These are phyloP conservation scores for Ogataea neopini DNA, from an alignment of 805 yeast genomes.

Conservation along the genomic window DNA sequence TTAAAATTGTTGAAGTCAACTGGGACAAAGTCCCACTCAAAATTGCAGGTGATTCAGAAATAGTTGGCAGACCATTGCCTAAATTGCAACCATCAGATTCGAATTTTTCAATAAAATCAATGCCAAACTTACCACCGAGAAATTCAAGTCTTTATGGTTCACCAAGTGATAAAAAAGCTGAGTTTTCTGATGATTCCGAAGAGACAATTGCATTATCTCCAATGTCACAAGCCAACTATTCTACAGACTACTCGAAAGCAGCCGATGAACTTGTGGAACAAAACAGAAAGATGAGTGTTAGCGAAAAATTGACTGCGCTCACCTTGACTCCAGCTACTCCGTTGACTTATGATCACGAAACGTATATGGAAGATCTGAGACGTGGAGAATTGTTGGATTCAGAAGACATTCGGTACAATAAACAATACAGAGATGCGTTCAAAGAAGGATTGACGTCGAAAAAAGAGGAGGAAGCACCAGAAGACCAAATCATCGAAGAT, in stretches of 20 bases:
- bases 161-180: conserved; percentile 20
- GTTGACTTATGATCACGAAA: conserved; percentile 30
- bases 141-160: conserved; percentile 18
- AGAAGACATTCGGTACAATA: conserved; percentile 18
- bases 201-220: conserved; percentile 31
- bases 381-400: conserved; percentile 24
- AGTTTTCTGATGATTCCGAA: conserved; percentile 33
- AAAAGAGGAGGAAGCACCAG: conserved; percentile 15
- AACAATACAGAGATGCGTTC: conserved; percentile 14
- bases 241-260: conserved; percentile 21
- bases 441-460: conserved; percentile 16
- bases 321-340: conserved; percentile 28
- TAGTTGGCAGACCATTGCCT: conserved; percentile 38
- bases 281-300: conserved; percentile 35
- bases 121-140: conserved; percentile 34
- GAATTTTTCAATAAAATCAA: conserved; percentile 32
- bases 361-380: conserved; percentile 29
- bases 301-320: conserved; percentile 47
- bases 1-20: conserved; percentile 22
- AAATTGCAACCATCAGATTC: conserved; percentile 37
- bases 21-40: conserved; percentile 31
- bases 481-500: conserved; percentile 31
- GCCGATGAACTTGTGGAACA: conserved; percentile 30
- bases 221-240: conserved; percentile 13
- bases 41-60: conserved; percentile 6